These are phyloP conservation scores for Wickerhamomyces sp. DNA, from an alignment of 1,139 yeast genomes.

Conservation along the genomic window DNA sequence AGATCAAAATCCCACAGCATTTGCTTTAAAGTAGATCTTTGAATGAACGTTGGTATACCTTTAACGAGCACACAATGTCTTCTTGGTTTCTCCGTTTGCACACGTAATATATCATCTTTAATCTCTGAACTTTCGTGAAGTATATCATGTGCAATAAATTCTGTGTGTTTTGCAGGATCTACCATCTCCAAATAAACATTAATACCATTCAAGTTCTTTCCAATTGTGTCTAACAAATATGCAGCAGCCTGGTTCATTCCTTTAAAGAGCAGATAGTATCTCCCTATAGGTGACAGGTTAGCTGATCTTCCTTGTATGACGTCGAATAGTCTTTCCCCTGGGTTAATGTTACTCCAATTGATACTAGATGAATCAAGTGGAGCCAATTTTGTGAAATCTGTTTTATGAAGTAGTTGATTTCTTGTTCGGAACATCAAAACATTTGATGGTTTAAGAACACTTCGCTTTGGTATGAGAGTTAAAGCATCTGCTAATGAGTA, in stretches of 20 bases:
- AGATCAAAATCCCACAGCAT: conserved; percentile 41
- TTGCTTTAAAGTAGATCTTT: conserved; percentile 25
- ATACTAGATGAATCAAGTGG: conserved; percentile 3
- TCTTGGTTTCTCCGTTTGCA: conserved; percentile 7
- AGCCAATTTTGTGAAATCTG: conserved; percentile 33
- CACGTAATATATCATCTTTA: conserved; percentile 3
- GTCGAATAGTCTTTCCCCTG: conserved; percentile 20
- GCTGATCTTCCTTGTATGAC: conserved; percentile 49
- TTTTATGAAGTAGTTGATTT: conserved; percentile 33
- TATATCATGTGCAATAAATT: conserved; percentile 22
- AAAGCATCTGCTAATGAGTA: neutral
- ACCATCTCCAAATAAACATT: conserved; percentile 43
- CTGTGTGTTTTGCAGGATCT: conserved; percentile 22
- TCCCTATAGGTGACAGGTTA: conserved; percentile 37
- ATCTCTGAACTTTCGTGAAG: conserved; percentile 17
- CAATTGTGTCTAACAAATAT: conserved; percentile 45
- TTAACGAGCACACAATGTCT: conserved; percentile 29
- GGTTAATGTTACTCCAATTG: neutral
- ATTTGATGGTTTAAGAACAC: conserved; percentile 13
- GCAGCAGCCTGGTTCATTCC: conserved; percentile 44
- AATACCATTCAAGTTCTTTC: conserved; percentile 48
- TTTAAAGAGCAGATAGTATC: conserved; percentile 50
- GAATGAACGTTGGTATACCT: conserved; percentile 34
- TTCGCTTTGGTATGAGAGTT: conserved; percentile 3
- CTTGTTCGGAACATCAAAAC: conserved; percentile 35